These are phyloP conservation scores for Trichoderma atrobrunneum DNA, from an alignment of 2,329 filamentous ascomycete genomes.

Conservation along the genomic window DNA sequence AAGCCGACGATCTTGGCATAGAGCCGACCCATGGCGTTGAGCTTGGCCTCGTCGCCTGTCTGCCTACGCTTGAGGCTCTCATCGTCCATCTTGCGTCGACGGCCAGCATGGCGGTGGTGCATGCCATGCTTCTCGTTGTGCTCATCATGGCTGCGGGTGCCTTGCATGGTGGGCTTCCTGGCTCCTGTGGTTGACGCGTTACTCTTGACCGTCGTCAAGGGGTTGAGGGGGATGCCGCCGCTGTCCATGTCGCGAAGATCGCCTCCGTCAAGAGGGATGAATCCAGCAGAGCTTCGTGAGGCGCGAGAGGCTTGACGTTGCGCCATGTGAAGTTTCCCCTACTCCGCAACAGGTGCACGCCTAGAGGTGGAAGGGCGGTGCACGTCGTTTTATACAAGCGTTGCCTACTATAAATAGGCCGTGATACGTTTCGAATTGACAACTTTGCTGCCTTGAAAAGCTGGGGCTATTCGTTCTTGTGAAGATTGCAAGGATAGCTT, in stretches of 20 bases:
- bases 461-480: background rate
- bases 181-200: slow-evolving; percentile 54
- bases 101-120: slow-evolving; percentile 38
- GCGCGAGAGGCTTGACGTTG: slow-evolving; percentile 22
- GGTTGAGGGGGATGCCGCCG: slow-evolving; percentile 35
- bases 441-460: background rate
- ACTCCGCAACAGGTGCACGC: background rate
- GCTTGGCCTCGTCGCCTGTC: slow-evolving; percentile 51
- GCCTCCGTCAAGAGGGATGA: slow-evolving; percentile 41
- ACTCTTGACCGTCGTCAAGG: slow-evolving; percentile 55
- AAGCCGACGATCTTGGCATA: slow-evolving; percentile 64
- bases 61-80: slow-evolving; percentile 41
- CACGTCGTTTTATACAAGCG: background rate
- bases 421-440: background rate
- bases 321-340: slow-evolving; percentile 20
- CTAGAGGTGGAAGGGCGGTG: background rate
- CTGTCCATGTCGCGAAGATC: slow-evolving; percentile 39
- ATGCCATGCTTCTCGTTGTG: slow-evolving; percentile 42
- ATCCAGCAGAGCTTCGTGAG: slow-evolving; percentile 39
- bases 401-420: background rate
- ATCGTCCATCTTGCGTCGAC: slow-evolving; percentile 49
- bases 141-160: slow-evolving; percentile 35
- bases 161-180: slow-evolving; percentile 43
- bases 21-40: slow-evolving; percentile 64
- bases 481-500: slow-evolving; percentile 6